Evolutionary conservation across 257 asterid species (phyloP).

Genomic region (Fraxinus anomala): DNA sequence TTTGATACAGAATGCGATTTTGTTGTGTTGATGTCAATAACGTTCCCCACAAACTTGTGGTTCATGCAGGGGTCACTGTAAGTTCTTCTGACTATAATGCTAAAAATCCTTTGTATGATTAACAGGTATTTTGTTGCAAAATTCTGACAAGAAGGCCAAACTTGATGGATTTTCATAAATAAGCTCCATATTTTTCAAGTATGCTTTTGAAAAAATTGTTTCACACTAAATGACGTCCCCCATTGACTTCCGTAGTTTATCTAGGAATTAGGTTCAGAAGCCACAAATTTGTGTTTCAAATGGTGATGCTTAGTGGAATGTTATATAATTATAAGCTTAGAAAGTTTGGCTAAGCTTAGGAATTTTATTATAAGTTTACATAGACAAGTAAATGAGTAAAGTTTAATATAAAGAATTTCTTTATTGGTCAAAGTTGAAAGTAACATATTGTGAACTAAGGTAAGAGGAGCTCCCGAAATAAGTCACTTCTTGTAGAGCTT

Average conservation of each 20-base stretch:
- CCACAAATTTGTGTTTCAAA: background rate
- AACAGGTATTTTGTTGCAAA: background rate
- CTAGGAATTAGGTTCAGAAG: background rate
- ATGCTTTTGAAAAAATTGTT: background rate
- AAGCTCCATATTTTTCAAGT: background rate
- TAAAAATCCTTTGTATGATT: background rate
- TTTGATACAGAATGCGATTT: slow-evolving; percentile 65
- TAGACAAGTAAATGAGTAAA: background rate
- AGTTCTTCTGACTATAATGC: slow-evolving; percentile 38
- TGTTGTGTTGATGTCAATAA: slow-evolving; percentile 77
- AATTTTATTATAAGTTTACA: background rate
- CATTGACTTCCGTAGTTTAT: background rate
- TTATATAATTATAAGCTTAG: background rate
- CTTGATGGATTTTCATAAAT: background rate
- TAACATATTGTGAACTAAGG: background rate
- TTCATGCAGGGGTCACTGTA: slow-evolving; percentile 85
- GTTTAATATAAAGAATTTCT: background rate
- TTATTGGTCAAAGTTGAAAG: background rate
- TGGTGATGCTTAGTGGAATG: background rate
- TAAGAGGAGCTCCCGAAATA: background rate
- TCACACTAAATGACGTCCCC: background rate
- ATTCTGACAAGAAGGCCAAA: background rate
- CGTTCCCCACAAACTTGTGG: slow-evolving; percentile 81
- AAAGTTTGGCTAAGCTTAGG: background rate
- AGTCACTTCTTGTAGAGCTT: background rate